Base-by-base conservation (phyloP, 129 eudicot species). In the sunflower (Helianthus annuus) region DNA sequence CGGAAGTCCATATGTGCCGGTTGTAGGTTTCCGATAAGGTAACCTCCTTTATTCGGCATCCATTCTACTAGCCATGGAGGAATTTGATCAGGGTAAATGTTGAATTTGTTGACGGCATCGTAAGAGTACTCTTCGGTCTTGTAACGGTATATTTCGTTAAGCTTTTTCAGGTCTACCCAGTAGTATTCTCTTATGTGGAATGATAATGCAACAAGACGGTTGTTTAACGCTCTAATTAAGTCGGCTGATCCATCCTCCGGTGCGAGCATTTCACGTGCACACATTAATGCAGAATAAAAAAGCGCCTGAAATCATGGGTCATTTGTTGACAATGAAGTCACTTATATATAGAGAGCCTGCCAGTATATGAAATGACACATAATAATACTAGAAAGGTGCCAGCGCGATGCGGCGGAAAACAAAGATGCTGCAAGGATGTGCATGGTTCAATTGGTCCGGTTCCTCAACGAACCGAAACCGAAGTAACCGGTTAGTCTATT, bases 1-100 rank as follows among this genome's bases (percentile, higher is more conserved):
- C 96, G 77, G 48, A 90, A 90, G 57, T 90, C 96, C 96, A 90
- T 90, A 69, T 87, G 94, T 5, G 95, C 97, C 3, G 97, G 97
- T 76, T 83, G 91, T 61, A 90, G 63, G 78, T 90, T 90, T 42
- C 97, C 95, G 54, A 90, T 90, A 10, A 90, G 77, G 46, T 85
- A 90, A n/a, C 97, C 97, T 56, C 97, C 95, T 80, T 46, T 77
- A 17, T 79, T 70, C 10, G 97, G 97, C 83, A 90, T 90, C 91
- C 94, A 90, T 40, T 87, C 89, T 5, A 85, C 84, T 17, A 87
- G 65, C 91, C 91, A 90, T 11, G 84, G 86, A 11, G 86, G 58
- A 10, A 90, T 90, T 62, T 87, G 95, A 65, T 87, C 97, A 2
- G 95, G 95, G 77, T 87, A 87, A 64, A 90, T 87, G 65, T 90